Conservation (phyloP, 768 basidiomycete species). For the Hygrocybe coccinea region DNA sequence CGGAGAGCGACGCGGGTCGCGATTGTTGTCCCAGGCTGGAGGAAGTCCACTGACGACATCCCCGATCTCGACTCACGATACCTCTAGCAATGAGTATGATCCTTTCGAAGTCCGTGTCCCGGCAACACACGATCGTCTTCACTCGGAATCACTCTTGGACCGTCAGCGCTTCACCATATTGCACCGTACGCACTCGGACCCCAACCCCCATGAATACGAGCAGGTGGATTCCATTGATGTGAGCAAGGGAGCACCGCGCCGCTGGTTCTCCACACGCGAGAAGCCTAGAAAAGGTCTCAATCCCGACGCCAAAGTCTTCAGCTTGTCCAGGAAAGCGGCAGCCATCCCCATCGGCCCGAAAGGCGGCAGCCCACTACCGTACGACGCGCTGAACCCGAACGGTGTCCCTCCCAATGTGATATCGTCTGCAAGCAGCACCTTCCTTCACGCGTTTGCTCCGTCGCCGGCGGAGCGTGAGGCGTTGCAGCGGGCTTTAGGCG, state of each 20-base stretch:
- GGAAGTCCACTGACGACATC: constrained; percentile 28
- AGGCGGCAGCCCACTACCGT: constrained; percentile 15
- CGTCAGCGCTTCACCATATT: constrained; percentile 28
- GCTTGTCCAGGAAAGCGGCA: constrained; percentile 37
- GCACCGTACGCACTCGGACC: constrained; percentile 35
- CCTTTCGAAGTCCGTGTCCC: constrained; percentile 43
- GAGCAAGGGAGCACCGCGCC: constrained; percentile 30
- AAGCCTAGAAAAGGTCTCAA: constrained; percentile 68
- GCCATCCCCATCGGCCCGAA: constrained; percentile 15
- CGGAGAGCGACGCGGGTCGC: constrained; percentile 39
- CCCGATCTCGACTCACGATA: constrained; percentile 37
- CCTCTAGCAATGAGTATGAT: constrained; percentile 38
- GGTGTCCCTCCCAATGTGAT: constrained; percentile 37
- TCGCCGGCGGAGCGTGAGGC: constrained; percentile 85
- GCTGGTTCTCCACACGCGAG: constrained; percentile 47
- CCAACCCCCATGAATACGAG: constrained; percentile 13
- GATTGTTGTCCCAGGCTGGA: constrained; percentile 22
- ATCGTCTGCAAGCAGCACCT: constrained; percentile 43
- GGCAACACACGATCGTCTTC: constrained; percentile 23
- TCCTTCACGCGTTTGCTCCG: constrained; percentile 80
- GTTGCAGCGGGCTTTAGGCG: constrained; percentile 71
- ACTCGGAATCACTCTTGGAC: constrained; percentile 24
- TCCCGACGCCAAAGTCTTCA: constrained; percentile 83
- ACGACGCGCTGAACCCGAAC: constrained; percentile 59
- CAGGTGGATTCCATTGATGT: neutral